phyloP scores from a whole-genome alignment of 352 stramenopile genomes.

The Bremia lactucae region DNA sequence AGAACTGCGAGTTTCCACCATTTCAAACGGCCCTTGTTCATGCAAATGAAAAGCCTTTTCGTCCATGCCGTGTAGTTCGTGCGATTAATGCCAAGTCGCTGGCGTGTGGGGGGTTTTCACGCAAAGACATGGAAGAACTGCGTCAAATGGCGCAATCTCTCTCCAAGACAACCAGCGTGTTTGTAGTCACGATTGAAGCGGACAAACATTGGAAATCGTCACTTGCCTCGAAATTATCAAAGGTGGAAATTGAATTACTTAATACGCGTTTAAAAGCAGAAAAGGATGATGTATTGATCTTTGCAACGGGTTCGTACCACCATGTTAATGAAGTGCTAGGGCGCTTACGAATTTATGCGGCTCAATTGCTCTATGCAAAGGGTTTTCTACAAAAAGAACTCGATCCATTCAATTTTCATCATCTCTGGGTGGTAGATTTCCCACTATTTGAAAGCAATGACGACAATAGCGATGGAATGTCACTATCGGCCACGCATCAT shows the following conservation, averaged over 20 bases:
- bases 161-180: constrained; percentile 19
- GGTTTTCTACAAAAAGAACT: constrained; percentile 53
- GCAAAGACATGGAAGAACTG: constrained; percentile 62
- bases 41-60: constrained; percentile 10
- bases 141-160: constrained; percentile 41
- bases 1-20: constrained; percentile 25
- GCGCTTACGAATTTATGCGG: constrained; percentile 50
- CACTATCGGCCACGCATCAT: constrained; percentile 72
- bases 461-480: constrained; percentile 31
- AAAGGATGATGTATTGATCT: constrained; percentile 59
- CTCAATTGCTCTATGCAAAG: constrained; percentile 49
- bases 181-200: constrained; percentile 54
- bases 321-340: constrained; percentile 48
- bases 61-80: constrained; percentile 33
- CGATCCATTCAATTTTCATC: constrained; percentile 56
- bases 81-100: constrained; percentile 67
- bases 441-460: constrained; percentile 79
- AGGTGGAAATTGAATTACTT: constrained; percentile 34
- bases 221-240: constrained; percentile 46
- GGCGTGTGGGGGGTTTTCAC: constrained; percentile 41
- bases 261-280: constrained; percentile 38
- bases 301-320: constrained; percentile 47
- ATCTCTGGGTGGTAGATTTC: constrained; percentile 82
- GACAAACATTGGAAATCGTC: constrained; percentile 64
- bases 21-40: constrained; percentile 32